Percentiles rank a stretch among this genome's conserved stretches.
These are phyloP conservation scores for Alnus glutinosa DNA, from an alignment of 306 rosid species.

Conservation along the genomic window DNA sequence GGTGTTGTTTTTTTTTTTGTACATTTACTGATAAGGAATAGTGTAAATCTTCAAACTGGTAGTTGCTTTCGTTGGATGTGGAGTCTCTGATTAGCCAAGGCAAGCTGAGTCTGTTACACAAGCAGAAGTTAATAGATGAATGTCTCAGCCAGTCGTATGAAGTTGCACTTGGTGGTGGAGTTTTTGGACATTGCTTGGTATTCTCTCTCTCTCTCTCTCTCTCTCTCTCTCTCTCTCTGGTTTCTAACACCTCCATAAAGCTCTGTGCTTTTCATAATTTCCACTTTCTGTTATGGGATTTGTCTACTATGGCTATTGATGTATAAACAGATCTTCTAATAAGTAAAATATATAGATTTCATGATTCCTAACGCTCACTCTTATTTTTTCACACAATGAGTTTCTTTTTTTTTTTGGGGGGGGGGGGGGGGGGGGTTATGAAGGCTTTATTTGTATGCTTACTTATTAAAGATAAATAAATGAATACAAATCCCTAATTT, in stretches of 20 bases:
- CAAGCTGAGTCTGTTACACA: conserved; percentile 51
- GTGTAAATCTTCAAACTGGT: conserved; percentile 32
- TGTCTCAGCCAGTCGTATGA: conserved; percentile 58
- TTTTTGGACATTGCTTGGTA: conserved; percentile 80
- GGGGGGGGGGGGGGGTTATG: not conserved
- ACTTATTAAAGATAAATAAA: not conserved
- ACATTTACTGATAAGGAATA: not conserved
- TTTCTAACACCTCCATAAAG: not conserved
- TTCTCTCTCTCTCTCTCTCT: not conserved
- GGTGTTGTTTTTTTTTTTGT: not conserved
- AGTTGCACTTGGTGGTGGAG: conserved; percentile 66
- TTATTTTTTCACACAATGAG: not conserved
- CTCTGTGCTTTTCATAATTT: not conserved
- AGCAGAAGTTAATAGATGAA: conserved; percentile 65
- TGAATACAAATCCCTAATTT: conserved; percentile 9
- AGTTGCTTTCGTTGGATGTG: conserved; percentile 71
- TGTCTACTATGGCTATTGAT: no score
- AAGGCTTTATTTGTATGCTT: not conserved
- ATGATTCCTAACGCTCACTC: no score
- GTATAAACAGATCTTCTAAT: no score
- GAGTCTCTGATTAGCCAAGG: conserved; percentile 65
- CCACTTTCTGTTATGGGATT: no score
- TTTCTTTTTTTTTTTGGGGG: not conserved
- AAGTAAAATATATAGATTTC: no score
- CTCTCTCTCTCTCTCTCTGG: not conserved